These are phyloP conservation scores for Pseudozyma hubeiensis DNA, from an alignment of 1,284 basidiomycete genomes.

Conservation along the genomic window DNA sequence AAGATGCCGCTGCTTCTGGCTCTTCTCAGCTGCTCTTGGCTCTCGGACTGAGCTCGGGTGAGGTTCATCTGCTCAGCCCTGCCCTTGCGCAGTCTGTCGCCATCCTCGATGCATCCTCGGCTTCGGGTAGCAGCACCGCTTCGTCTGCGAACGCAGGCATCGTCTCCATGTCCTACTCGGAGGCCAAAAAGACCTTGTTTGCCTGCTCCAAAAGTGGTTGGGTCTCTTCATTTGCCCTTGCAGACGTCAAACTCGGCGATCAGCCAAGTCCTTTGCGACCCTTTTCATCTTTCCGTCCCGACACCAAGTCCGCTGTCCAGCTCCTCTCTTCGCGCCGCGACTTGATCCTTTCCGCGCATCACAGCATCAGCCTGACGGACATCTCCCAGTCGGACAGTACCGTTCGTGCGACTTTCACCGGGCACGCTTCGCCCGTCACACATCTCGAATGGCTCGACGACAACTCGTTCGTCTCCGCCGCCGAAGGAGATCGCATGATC, in stretches of 20 bases:
- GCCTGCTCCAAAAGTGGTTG: constrained; percentile 54
- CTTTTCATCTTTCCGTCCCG: constrained; percentile 45
- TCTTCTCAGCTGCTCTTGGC: constrained; percentile 55
- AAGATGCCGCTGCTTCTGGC: constrained; percentile 13
- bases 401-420: constrained; percentile 44
- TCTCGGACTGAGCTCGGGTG: constrained; percentile 57
- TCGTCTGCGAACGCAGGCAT: constrained; percentile 45
- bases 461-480: constrained; percentile 75
- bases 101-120: constrained; percentile 51
- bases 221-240: constrained; percentile 43
- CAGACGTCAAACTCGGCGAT: constrained; percentile 40
- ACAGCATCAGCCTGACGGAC: constrained; percentile 51
- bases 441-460: constrained; percentile 56
- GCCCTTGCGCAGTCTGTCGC: constrained; percentile 55
- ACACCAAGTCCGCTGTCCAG: constrained; percentile 46
- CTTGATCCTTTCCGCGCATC: constrained; percentile 53
- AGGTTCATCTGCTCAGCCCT: constrained; percentile 59
- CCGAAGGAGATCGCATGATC: constrained; percentile 81
- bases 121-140: constrained; percentile 49
- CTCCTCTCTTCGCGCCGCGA: constrained; percentile 24
- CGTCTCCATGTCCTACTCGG: constrained; percentile 43
- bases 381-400: constrained; percentile 14
- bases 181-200: constrained; percentile 33
- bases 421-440: constrained; percentile 62
- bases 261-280: constrained; percentile 21